These are phyloP conservation scores for Trichoderma afroharzianum DNA, from an alignment of 2,329 filamentous ascomycete genomes.

Conservation along the genomic window DNA sequence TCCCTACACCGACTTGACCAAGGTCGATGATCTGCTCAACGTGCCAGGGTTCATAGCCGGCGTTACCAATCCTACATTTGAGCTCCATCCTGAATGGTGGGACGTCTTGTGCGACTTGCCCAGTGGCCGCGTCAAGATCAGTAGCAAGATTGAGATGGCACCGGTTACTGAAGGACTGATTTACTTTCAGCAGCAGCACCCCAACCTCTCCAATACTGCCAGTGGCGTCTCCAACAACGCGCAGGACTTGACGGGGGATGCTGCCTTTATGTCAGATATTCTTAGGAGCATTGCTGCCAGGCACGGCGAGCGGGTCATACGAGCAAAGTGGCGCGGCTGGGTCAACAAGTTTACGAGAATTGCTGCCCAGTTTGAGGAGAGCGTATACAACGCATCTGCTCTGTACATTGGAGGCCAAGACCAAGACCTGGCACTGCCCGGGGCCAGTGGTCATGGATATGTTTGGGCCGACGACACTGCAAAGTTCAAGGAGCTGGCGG, in stretches of 20 bases:
- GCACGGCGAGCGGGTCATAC: conserved; percentile 83
- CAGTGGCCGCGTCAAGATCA: conserved; percentile 91
- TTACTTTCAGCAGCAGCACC: conserved; percentile 82
- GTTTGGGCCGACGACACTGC: conserved; percentile 85
- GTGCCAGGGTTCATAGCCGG: conserved; percentile 97
- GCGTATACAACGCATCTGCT: conserved; percentile 88
- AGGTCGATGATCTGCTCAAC: conserved; percentile 92
- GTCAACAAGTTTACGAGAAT: conserved; percentile 92
- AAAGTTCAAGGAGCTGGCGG: conserved; percentile 81
- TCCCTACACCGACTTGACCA: conserved; percentile 95
- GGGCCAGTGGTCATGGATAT: conserved; percentile 80
- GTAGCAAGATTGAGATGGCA: conserved; percentile 76
- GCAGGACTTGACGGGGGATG: conserved; percentile 78
- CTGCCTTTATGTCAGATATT: conserved; percentile 83
- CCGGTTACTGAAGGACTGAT: conserved; percentile 77
- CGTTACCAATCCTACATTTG: conserved; percentile 95
- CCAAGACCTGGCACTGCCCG: conserved; percentile 53
- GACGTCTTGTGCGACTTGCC: conserved; percentile 92
- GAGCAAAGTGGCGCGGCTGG: conserved; percentile 92
- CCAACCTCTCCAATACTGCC: conserved; percentile 49
- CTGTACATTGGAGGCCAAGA: conserved; percentile 81
- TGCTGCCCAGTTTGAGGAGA: conserved; percentile 90
- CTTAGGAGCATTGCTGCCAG: conserved; percentile 78
- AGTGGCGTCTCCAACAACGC: conserved; percentile 39
- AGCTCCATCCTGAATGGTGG: conserved; percentile 96